phyloP scores from a whole-genome alignment of 148 eudicot genomes.

The Chenopodium suecicum region DNA sequence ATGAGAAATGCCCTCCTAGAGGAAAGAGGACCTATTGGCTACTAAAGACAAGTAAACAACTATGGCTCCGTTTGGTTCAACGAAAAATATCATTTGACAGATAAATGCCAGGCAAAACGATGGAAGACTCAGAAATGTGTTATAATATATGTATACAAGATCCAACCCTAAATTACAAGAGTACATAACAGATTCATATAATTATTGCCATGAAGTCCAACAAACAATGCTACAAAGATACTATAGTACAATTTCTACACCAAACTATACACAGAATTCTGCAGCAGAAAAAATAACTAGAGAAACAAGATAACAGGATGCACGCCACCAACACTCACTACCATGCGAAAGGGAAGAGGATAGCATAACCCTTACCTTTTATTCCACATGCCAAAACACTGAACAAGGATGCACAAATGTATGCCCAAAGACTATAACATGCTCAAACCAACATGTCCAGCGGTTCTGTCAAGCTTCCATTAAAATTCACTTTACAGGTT shows the following conservation, averaged over 20 bases:
- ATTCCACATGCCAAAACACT: neutral
- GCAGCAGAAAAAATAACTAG: neutral
- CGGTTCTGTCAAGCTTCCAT: conserved; percentile 66
- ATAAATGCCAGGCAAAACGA: neutral
- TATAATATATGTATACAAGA: neutral
- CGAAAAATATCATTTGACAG: neutral
- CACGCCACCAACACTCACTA: neutral
- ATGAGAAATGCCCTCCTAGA: too few species aligned
- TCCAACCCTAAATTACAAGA: neutral
- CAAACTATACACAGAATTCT: conserved; percentile 12
- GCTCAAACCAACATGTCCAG: conserved; percentile 42
- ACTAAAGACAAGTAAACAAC: neutral
- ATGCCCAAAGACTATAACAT: neutral
- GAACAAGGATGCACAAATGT: neutral
- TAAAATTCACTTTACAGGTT: conserved; percentile 68
- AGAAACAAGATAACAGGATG: conserved; percentile 7
- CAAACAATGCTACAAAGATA: conserved; percentile 3
- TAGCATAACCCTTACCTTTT: conserved; percentile 4
- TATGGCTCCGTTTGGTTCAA: too few species aligned
- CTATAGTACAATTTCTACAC: conserved; percentile 18
- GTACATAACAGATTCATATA: neutral
- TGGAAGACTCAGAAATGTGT: neutral
- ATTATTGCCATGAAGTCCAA: conserved; percentile 1
- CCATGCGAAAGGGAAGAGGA: neutral
- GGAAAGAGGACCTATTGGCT: neutral